phyloP scores from a whole-genome alignment of 352 stramenopile species.

The Phytophthora sp. region DNA sequence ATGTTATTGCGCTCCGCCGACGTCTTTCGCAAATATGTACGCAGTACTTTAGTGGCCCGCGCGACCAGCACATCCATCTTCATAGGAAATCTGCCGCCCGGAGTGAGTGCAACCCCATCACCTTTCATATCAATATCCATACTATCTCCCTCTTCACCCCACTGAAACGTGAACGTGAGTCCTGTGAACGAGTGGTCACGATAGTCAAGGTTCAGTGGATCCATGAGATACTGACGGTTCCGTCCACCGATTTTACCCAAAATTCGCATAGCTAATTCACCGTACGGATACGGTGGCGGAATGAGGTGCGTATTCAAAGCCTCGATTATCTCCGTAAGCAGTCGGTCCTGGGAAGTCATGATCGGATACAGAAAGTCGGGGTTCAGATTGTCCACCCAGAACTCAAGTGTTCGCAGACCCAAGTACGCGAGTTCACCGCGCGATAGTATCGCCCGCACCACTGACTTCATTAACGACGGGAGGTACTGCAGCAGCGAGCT shows the following conservation, averaged over 20 bases:
- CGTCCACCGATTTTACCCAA: constrained; percentile 97
- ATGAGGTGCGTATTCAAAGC: constrained; percentile 96
- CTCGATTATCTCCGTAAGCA: constrained; percentile 95
- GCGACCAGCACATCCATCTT: constrained; percentile 67
- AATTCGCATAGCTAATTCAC: constrained; percentile 95
- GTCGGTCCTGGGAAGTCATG: constrained; percentile 88
- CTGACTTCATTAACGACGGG: constrained; percentile 95
- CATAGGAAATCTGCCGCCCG: constrained; percentile 40
- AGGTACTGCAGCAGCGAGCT: constrained; percentile 97
- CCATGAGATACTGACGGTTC: constrained; percentile 91
- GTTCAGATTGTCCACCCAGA: constrained; percentile 99
- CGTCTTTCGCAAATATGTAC: constrained; percentile 64
- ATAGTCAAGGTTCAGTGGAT: constrained; percentile 73
- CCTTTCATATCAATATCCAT: constrained; percentile 34
- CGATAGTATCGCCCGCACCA: constrained; percentile 94
- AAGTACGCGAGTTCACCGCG: constrained; percentile 96
- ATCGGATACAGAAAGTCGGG: constrained; percentile 96
- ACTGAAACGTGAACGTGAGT: constrained; percentile 63
- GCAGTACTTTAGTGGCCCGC: constrained; percentile 58
- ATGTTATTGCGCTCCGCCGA: constrained; percentile 56
- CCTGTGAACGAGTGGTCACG: constrained; percentile 50
- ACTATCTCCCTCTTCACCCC: constrained; percentile 33
- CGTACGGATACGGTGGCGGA: constrained; percentile 97
- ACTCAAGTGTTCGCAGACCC: constrained; percentile 96
- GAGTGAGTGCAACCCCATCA: constrained; percentile 1